Base-by-base conservation (phyloP, 352 stramenopile species). In the Globisporangium parvum region DNA sequence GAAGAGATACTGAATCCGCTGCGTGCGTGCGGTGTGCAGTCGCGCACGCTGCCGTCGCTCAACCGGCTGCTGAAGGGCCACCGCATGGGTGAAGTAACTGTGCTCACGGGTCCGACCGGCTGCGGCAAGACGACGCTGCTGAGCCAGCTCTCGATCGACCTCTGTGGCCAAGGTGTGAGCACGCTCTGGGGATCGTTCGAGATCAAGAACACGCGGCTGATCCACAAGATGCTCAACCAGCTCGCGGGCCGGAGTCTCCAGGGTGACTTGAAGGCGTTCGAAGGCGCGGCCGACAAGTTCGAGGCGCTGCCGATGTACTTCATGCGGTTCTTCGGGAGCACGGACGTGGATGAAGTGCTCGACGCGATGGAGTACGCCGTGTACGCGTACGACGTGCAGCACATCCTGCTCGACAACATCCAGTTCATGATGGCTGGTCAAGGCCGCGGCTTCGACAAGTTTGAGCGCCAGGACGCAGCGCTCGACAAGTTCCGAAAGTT, bases 341-440 rank as follows among this genome's bases (percentile, higher is more conserved):
- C 96, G 8, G 75, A 97, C 45, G 83, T 96, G 47, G 87, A 95
- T 54, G 88, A 98, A 60, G 93, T 99, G 33, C 66, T 99, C 47
- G 97, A 99, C 70, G 96, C 96, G 4, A 99, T 99, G 96, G 94
- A 98, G 65, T 98, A 98, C 71, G 92, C 86, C 12, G 95, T 98
- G 28, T 99, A 99, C 62, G 95, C 96, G 18, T 93, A 99, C 69
- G 96, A 99, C 70, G 95, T 99, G 47, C 84, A 98, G 72, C 97
- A 99, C 73, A 97, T 99, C 48, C 87, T 99, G 66, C 69, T 99
- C 46, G 97, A 99, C 76, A 99, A 99, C 68, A 89, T 99, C 63
- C 97, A 99, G 77, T 99, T 99, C 63, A 99, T 99, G 97, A 98
- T 99, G 75, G 90, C 82, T 1, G 79, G 80, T 10, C 86, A 95